Base-by-base conservation (phyloP, 139 green algal species). In the Spirogloea muscicola region DNA sequence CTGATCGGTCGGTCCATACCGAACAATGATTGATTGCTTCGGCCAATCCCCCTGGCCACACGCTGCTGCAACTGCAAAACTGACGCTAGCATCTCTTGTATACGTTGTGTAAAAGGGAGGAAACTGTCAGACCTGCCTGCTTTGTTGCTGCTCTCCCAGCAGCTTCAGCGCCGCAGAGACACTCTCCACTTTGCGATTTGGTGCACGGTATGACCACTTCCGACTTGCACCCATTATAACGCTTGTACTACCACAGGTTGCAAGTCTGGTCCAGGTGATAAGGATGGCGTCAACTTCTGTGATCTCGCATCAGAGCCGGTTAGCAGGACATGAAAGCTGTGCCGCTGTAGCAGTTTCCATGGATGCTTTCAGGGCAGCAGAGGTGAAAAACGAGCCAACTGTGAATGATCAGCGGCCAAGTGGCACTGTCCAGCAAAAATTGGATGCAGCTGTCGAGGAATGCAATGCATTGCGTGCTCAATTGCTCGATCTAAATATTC, bases 41-140 rank as follows among this genome's bases (percentile, higher is more conserved):
- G n/a, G n/a, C n/a, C n/a, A n/a, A n/a, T n/a, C n/a, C n/a, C n/a
- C n/a, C n/a, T n/a, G n/a, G n/a, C n/a, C n/a, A n/a, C n/a, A n/a
- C n/a, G n/a, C n/a, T n/a, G n/a, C n/a, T n/a, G n/a, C n/a, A n/a
- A n/a, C n/a, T n/a, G n/a, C n/a, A n/a, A n/a, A n/a, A n/a, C n/a
- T n/a, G n/a, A n/a, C 29, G 33, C 7, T 58, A 10, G 0, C 60
- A 59, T 63, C 3, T 16, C 4, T 42, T 44, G 3, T 31, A 10
- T 62, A 5, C 21, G 36, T 49, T 25, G 16, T 58, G n/a, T 62
- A 31, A 49, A 48, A 74, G 66, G 92, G 92, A 1, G 92, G 92
- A 69, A 97, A 97, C 84, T 96, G 90, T 84, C 89, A 89, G 55
- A 97, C 92, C 39, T 94, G 90, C 38, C 93, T 97, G 86, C 88